Evolutionary conservation across 1,284 basidiomycete species (phyloP).

Genomic region (Leccinum pseudoinsigne): DNA sequence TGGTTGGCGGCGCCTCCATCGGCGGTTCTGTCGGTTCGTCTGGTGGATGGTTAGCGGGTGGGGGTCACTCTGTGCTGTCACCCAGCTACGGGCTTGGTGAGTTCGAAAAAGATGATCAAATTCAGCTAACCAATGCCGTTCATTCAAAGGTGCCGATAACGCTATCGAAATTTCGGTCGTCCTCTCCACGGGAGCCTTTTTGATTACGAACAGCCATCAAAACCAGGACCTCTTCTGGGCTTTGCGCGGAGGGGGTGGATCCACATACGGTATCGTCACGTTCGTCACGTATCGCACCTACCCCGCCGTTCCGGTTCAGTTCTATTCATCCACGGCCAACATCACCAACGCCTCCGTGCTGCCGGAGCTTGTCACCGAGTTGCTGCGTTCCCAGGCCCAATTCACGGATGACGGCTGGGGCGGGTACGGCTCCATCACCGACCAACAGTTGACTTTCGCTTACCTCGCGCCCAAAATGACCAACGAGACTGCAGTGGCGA

Average conservation of each 20-base stretch:
- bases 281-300: slow-evolving; percentile 30
- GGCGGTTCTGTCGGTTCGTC: no score
- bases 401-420: slow-evolving; percentile 33
- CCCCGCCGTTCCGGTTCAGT: slow-evolving; percentile 31
- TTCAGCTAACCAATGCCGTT: no score
- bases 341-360: slow-evolving; percentile 21
- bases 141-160: no score
- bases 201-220: slow-evolving; percentile 13
- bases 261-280: slow-evolving; percentile 29
- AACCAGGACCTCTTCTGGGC: slow-evolving; percentile 43
- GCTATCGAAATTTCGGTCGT: no score
- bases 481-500: slow-evolving; percentile 32
- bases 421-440: slow-evolving; percentile 10
- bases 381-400: slow-evolving; percentile 31
- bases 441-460: slow-evolving; percentile 17
- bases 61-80: no score
- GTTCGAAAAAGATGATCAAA: no score
- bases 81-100: no score
- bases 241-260: slow-evolving; percentile 48
- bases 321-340: slow-evolving; percentile 24
- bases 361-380: slow-evolving; percentile 24
- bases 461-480: slow-evolving; percentile 37
- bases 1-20: no score
- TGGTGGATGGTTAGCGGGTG: no score
- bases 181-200: no score